Evolutionary conservation across 2,329 filamentous ascomycete species (phyloP), one percentile per base, ranked within the genome.

Genomic region (Cladophialophora psammophila): DNA sequence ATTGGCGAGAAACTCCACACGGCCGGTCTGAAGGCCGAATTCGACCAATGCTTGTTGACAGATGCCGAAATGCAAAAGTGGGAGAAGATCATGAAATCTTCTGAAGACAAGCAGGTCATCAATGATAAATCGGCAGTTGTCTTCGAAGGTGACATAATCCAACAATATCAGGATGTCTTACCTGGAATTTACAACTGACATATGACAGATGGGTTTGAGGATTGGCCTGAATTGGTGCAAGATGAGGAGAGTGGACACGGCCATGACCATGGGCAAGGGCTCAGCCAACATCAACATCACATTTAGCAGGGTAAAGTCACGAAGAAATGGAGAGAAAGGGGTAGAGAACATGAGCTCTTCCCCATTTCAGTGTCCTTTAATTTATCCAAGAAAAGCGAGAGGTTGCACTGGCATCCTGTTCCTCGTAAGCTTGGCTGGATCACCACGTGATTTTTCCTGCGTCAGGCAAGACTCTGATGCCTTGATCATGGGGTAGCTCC

Each of bases 1-100:
- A 92, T 93, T 65, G 90, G 90, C 0, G 88, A 91, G 76, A 82
- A 83, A 5, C 80, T 92, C 13, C 82, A 91, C 58, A 73, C 81
- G 1, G 73, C 75, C 5, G 82, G 79, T 0, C 78, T 92, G 15
- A 84, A 82, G 31, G 77, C 76, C 4, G 75, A 84, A 38, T 75
- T 92, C 3, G 87, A 92, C 72, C 77, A 75, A 1, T 91, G 89
- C 72, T 75, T 92, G 31, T 75, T 92, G 2, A 82, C 83, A n/a
- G 85, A 89, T 26, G 75, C 75, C 0, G 90, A 92, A 76, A 85
- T 84, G 74, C 75, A 72, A n/a, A 73, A 80, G 72, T 87, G 87
- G 82, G 80, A 85, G 72, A 76, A 75, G 26, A 80, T 87, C 4
- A 87, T 87, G 85, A 75, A 78, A 3, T 78, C 80, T 50, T 76